Evolutionary conservation across 148 eudicot species (phyloP), one percentile per base, ranked within the genome.

Genomic region (Amaranthus cruentus): DNA sequence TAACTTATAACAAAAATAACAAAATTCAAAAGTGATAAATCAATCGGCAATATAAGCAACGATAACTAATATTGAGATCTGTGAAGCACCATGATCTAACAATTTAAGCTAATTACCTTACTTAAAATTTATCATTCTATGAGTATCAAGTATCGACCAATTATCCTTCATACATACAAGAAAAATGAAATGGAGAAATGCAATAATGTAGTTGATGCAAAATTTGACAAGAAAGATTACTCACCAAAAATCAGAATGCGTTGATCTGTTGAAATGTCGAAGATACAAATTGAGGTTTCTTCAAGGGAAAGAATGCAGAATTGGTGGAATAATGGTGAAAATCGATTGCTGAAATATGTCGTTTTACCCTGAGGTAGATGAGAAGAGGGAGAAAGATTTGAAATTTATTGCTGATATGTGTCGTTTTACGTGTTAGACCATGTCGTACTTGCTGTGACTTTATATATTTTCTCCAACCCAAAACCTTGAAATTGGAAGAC

Each of bases 21-120:
- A 54, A 57, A 6, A 72, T 9, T 18, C 28, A 48, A 7, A 15
- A 18, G 49, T 8, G 47, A 14, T 61, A 47, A 28, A 28, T 28
- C 38, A 28, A 72, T 6, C 15, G 42, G 67, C 14, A 59, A 2
- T 59, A 28, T 3, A n/a, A 72, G 3, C 14, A 49, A 59, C 42
- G 4, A 38, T 9, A 52, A 6, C n/a, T 6, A 0, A 63, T 0
- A 55, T 47, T 55, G 53, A 55, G 77, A 75, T 75, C 77, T 53
- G 38, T 50, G 55, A 15, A 6, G 52, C n/a, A 38, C 68, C 50
- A 52, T 52, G 71, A 74, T 74, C 77, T 74, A 74, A 47, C 53
- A 28, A 0, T 54, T 38, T 28, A 10, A 67, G 58, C 57, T 62
- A 63, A n/a, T 0, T 11, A 47, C 1, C 13, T 1, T 6, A 5